phyloP scores from a whole-genome alignment of 768 basidiomycete species.

The Hirschioporus abietinus region DNA sequence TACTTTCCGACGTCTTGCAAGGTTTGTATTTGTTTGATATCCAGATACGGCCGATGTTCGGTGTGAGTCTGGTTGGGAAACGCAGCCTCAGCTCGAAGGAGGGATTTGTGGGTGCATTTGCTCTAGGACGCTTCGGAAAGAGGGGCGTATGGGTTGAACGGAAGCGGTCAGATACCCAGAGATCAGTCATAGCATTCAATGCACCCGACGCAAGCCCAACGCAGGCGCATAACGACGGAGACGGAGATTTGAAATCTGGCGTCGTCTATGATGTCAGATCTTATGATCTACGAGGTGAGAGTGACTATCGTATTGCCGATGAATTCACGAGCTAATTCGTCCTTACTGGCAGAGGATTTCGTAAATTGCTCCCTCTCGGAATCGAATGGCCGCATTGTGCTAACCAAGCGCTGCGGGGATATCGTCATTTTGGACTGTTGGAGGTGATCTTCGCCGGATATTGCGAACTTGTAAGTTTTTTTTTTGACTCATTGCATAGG shows the following conservation, averaged over 20 bases:
- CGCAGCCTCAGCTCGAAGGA: slow-evolving; percentile 21
- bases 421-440: not conserved
- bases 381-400: not conserved
- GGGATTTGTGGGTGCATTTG: slow-evolving; percentile 46
- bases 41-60: slow-evolving; percentile 30
- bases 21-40: slow-evolving; percentile 48
- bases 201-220: slow-evolving; percentile 9
- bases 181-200: slow-evolving; percentile 41
- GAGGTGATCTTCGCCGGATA: not conserved
- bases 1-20: slow-evolving; percentile 36
- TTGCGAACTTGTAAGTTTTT: no score
- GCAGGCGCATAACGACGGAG: slow-evolving; percentile 5
- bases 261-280: slow-evolving; percentile 27
- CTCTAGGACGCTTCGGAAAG: slow-evolving; percentile 42
- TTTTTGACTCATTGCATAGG: no score
- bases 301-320: not conserved
- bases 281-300: slow-evolving; percentile 36
- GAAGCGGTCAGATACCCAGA: slow-evolving; percentile 32
- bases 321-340: not conserved
- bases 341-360: not conserved
- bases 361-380: not conserved
- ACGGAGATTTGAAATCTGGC: slow-evolving; percentile 20
- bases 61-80: slow-evolving; percentile 37
- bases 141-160: slow-evolving; percentile 56
- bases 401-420: not conserved